Percentiles rank a stretch among this genome's conserved stretches.
These are phyloP conservation scores for Cercospora sojina DNA, from an alignment of 2,329 filamentous ascomycete species.

Conservation along the genomic window DNA sequence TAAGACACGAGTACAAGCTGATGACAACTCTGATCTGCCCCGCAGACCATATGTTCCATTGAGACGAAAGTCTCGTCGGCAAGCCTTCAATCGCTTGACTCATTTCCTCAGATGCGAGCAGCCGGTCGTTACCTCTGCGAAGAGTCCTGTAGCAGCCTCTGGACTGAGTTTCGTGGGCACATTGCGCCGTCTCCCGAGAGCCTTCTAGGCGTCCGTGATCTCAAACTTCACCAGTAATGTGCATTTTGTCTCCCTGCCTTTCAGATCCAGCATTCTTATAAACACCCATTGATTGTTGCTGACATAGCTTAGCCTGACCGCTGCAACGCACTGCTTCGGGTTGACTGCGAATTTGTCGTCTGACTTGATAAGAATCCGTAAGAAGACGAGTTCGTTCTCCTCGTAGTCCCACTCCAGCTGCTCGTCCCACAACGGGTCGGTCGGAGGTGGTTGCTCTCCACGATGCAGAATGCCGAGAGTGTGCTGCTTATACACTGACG, in stretches of 20 bases:
- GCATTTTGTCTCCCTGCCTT: slow-evolving; percentile 63
- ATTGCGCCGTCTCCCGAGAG: not conserved
- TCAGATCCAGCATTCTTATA: slow-evolving; percentile 63
- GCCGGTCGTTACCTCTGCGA: not conserved
- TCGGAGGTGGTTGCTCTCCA: slow-evolving; percentile 59
- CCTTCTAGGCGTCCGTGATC: slow-evolving; percentile 44
- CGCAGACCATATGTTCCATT: not conserved
- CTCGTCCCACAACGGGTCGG: slow-evolving; percentile 66
- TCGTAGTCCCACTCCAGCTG: slow-evolving; percentile 66
- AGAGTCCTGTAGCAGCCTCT: not conserved
- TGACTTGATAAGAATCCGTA: slow-evolving; percentile 66
- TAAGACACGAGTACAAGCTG: not conserved
- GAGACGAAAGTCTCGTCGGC: not conserved
- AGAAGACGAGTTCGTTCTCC: slow-evolving; percentile 64
- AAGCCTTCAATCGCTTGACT: not conserved
- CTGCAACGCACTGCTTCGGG: slow-evolving; percentile 60
- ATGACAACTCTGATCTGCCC: not conserved
- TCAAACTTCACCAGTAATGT: slow-evolving; percentile 63
- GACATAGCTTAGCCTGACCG: slow-evolving; percentile 60
- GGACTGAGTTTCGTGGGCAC: not conserved
- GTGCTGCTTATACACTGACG: slow-evolving; percentile 59
- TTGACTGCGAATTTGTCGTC: slow-evolving; percentile 64
- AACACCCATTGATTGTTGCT: slow-evolving; percentile 59
- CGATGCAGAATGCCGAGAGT: slow-evolving; percentile 57
- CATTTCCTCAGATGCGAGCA: not conserved